Conservation (phyloP, 2,329 filamentous ascomycete genomes). For the Capronia americana region DNA sequence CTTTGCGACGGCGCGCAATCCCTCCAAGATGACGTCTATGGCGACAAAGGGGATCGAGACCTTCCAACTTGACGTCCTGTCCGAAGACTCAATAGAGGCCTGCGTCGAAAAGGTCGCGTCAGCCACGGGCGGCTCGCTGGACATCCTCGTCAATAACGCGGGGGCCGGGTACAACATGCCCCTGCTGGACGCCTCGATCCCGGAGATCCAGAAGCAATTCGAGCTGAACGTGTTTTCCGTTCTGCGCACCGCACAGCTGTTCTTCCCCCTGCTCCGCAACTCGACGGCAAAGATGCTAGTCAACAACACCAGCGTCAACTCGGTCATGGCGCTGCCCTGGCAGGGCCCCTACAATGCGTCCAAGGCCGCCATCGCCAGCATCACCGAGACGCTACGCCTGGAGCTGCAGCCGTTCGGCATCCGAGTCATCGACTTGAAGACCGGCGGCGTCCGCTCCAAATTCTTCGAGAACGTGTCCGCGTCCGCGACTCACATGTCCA, state of each 20-base stretch:
- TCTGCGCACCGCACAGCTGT: conserved; percentile 45
- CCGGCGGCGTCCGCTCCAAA: conserved; percentile 37
- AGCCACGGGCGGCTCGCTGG: conserved; percentile 41
- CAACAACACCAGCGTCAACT: conserved; percentile 47
- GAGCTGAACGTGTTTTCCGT: conserved; percentile 46
- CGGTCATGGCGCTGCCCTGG: conserved; percentile 43
- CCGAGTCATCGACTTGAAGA: conserved; percentile 41
- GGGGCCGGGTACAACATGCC: conserved; percentile 45
- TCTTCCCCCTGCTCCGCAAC: conserved; percentile 40
- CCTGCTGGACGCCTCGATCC: conserved; percentile 42
- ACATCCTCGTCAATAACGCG: conserved; percentile 57
- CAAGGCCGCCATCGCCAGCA: conserved; percentile 42
- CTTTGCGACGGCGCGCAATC: conserved; percentile 47
- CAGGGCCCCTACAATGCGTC: conserved; percentile 45
- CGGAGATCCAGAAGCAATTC: conserved; percentile 43
- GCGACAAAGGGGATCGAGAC: conserved; percentile 26
- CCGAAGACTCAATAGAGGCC: conserved; percentile 42
- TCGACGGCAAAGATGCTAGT: conserved; percentile 42
- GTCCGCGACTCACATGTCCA: too few species aligned
- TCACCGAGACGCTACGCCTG: conserved; percentile 43
- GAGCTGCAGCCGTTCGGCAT: conserved; percentile 44
- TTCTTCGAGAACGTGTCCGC: not conserved
- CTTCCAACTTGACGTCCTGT: conserved; percentile 37
- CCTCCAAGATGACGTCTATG: conserved; percentile 41
- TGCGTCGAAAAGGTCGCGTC: conserved; percentile 40